These are phyloP conservation scores for Erigeron philadelphicus DNA, from an alignment of 140 eudicot species.

Conservation along the genomic window DNA sequence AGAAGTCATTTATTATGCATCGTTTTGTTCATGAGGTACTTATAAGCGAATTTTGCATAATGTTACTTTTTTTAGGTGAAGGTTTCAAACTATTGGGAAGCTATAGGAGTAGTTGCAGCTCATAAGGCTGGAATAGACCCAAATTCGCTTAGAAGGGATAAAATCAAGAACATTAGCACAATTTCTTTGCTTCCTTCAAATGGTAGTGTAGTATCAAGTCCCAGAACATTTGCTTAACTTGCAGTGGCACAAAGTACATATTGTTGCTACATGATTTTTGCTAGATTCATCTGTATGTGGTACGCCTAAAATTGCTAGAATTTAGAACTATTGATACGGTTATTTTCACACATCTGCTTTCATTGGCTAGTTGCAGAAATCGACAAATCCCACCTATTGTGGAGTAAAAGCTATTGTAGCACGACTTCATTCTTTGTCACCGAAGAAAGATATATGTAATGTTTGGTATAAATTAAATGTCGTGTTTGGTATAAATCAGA, in stretches of 20 bases:
- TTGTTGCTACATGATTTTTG: background rate
- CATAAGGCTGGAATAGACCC: conserved; percentile 95
- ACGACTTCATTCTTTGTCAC: background rate
- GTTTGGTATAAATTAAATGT: no score
- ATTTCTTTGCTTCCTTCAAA: conserved; percentile 31
- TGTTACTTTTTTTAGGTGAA: conserved; percentile 48
- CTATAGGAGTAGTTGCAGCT: conserved; percentile 92
- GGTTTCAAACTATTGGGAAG: conserved; percentile 96
- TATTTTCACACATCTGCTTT: background rate
- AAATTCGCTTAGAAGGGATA: conserved; percentile 63
- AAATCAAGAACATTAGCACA: conserved; percentile 51
- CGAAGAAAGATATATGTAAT: no score
- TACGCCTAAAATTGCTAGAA: background rate
- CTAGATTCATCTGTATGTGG: background rate
- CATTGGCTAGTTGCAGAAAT: background rate
- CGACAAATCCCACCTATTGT: background rate
- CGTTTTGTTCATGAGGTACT: background rate
- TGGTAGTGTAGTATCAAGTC: conserved; percentile 36
- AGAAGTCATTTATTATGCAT: background rate
- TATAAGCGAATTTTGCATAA: no score
- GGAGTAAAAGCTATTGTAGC: background rate
- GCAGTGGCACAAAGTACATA: background rate
- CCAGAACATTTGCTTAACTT: conserved; percentile 27
- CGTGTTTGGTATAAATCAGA: no score
- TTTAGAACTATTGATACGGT: background rate